Evolutionary conservation across 345 rosid species (phyloP).

Genomic region (Nephelium lappaceum): DNA sequence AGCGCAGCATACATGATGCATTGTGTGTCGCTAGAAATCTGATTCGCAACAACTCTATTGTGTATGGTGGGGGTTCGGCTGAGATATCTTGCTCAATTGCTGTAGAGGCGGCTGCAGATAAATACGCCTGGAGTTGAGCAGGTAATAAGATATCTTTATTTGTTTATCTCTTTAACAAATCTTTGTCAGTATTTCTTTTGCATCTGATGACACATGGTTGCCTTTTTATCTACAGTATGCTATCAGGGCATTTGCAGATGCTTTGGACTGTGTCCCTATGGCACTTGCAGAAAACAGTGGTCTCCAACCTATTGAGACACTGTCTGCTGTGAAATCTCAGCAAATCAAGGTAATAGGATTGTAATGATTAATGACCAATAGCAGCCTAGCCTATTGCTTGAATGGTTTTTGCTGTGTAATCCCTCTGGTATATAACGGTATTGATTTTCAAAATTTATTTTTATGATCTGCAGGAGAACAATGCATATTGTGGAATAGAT

Average conservation of each 20-base stretch:
- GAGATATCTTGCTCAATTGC: constrained; percentile 94
- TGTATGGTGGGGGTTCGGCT: constrained; percentile 96
- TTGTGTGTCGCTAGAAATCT: constrained; percentile 94
- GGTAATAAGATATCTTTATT: constrained; percentile 36
- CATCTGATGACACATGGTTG: not conserved
- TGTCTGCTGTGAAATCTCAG: constrained; percentile 92
- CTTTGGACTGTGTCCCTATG: constrained; percentile 85
- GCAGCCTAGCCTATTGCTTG: not conserved
- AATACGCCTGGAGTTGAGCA: constrained; percentile 96
- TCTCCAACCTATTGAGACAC: constrained; percentile 89
- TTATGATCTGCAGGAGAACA: constrained; percentile 63
- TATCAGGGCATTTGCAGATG: constrained; percentile 91
- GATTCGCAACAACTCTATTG: constrained; percentile 89
- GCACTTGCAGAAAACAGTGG: constrained; percentile 99
- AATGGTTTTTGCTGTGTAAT: not conserved
- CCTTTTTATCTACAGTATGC: constrained; percentile 66
- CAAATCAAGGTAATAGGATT: constrained; percentile 67
- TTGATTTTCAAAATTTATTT: not conserved
- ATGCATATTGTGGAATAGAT: constrained; percentile 78
- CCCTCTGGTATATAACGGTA: not conserved
- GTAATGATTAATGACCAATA: too few relatives aligned
- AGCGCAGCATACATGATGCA: constrained; percentile 96
- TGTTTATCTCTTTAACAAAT: not conserved
- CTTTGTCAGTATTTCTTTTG: not conserved
- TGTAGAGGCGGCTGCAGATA: constrained; percentile 92